Evolutionary conservation across 2,329 filamentous ascomycete species (phyloP).

Genomic region (Cephalotrichum gorgonifer): DNA sequence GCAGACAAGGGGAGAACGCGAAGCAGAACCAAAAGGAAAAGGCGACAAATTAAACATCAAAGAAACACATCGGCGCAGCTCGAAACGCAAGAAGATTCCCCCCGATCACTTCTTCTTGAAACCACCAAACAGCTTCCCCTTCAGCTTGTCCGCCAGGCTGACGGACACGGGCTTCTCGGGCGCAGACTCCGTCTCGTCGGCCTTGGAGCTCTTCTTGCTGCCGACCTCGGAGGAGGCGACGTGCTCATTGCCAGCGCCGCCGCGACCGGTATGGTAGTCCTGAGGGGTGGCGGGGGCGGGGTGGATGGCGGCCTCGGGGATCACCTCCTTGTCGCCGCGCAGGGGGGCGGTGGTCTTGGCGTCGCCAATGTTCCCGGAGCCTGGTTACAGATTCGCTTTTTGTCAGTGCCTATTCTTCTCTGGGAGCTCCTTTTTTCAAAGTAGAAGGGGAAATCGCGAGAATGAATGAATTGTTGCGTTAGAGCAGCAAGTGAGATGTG

Average conservation of each 20-base stretch:
- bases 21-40: not conserved
- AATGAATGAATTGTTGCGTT: too few relatives aligned
- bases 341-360: constrained; percentile 23
- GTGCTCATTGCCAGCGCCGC: constrained; percentile 49
- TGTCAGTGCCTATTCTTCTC: not conserved
- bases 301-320: constrained; percentile 42
- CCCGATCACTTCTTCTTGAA: not conserved
- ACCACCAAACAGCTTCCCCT: constrained; percentile 18
- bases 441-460: not conserved
- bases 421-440: not conserved
- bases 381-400: constrained; percentile 26
- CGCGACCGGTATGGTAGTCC: constrained; percentile 49
- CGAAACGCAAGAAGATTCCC: not conserved
- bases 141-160: constrained; percentile 46
- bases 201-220: constrained; percentile 18
- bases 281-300: constrained; percentile 31
- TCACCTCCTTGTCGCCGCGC: constrained; percentile 39
- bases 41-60: not conserved
- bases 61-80: too few relatives aligned
- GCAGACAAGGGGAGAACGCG: not conserved
- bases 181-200: constrained; percentile 15
- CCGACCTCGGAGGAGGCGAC: constrained; percentile 15
- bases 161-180: constrained; percentile 18
- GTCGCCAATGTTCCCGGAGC: constrained; percentile 49
- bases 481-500: too few relatives aligned